These are phyloP conservation scores for Elaeis oleifera DNA, from an alignment of 202 grass and related monocot species.

Conservation along the genomic window DNA sequence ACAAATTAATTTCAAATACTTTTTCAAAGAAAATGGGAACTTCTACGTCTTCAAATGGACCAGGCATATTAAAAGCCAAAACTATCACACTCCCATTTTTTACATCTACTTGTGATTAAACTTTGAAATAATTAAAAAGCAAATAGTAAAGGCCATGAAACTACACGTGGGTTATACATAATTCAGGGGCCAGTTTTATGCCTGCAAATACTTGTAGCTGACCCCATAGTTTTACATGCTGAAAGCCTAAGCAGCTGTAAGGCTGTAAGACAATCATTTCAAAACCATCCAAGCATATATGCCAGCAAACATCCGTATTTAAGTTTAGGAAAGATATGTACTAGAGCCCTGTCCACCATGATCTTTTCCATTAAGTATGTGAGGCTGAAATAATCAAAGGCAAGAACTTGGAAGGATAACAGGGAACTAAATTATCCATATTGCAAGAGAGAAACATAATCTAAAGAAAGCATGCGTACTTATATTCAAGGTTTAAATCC, in stretches of 20 bases:
- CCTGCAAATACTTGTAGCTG: conserved; percentile 92
- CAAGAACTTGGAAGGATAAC: too few relatives aligned
- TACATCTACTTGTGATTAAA: background rate
- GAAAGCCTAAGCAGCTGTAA: conserved; percentile 75
- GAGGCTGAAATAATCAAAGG: conserved; percentile 39
- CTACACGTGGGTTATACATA: conserved; percentile 30
- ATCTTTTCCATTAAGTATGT: conserved; percentile 94
- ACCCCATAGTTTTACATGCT: conserved; percentile 96
- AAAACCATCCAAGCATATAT: too few relatives aligned
- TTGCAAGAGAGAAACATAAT: too few relatives aligned
- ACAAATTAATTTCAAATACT: too few relatives aligned
- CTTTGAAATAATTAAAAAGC: background rate
- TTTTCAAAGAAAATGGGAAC: too few relatives aligned
- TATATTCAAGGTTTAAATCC: conserved; percentile 31
- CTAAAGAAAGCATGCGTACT: conserved; percentile 12
- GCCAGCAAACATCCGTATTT: too few relatives aligned
- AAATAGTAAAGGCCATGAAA: background rate
- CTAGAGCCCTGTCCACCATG: conserved; percentile 88
- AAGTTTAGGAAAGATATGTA: conserved; percentile 8
- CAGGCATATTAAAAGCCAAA: too few relatives aligned
- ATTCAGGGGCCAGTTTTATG: conserved; percentile 84
- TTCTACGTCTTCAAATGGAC: too few relatives aligned
- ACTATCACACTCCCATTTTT: too few relatives aligned
- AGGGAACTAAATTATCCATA: too few relatives aligned
- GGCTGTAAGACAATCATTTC: conserved; percentile 26